A percentile compares a stretch with the other conserved stretches of the same genome.
These are phyloP conservation scores for Ceratocystis smalleyi DNA, from an alignment of 2,329 filamentous ascomycete species.

Conservation along the genomic window DNA sequence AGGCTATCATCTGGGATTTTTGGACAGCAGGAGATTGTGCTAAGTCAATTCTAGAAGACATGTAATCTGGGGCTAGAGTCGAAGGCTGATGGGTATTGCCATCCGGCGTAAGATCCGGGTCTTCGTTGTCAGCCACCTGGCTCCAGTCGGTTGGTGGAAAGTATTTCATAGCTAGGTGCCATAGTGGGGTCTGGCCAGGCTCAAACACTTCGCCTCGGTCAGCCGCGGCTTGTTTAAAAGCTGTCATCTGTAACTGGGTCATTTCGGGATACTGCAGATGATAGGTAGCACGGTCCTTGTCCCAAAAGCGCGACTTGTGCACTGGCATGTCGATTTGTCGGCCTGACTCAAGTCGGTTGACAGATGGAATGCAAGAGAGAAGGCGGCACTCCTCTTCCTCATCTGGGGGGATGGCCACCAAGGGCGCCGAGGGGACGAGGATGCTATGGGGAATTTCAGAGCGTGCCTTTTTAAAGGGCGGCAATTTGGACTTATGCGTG, in stretches of 20 bases:
- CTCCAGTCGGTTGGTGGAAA: slow-evolving; percentile 33
- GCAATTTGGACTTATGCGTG: neutral
- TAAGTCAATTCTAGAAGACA: neutral
- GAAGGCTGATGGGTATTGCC: neutral
- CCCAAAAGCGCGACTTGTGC: slow-evolving; percentile 43
- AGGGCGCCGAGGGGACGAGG: neutral
- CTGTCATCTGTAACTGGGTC: slow-evolving; percentile 42
- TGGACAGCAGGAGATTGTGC: too few species aligned
- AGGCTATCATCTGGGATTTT: neutral
- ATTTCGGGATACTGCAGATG: slow-evolving; percentile 49
- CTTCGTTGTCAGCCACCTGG: slow-evolving; percentile 16
- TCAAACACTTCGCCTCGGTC: slow-evolving; percentile 38
- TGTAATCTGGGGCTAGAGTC: neutral
- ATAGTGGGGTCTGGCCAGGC: slow-evolving; percentile 36
- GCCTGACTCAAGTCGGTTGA: slow-evolving; percentile 34
- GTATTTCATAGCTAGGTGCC: slow-evolving; percentile 42
- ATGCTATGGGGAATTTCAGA: slow-evolving; percentile 25
- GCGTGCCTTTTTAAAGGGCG: slow-evolving; percentile 39
- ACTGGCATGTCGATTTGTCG: slow-evolving; percentile 43
- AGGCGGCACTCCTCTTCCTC: slow-evolving; percentile 31
- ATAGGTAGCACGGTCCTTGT: slow-evolving; percentile 39
- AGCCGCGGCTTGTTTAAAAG: slow-evolving; percentile 37
- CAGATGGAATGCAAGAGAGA: slow-evolving; percentile 34
- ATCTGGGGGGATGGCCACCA: slow-evolving; percentile 21
- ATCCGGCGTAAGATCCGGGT: neutral